A percentile compares a stretch with the other conserved stretches of the same genome.
Evolutionary conservation across 2,329 filamentous ascomycete genomes (phyloP).

Genomic region (Neurospora crassa): DNA sequence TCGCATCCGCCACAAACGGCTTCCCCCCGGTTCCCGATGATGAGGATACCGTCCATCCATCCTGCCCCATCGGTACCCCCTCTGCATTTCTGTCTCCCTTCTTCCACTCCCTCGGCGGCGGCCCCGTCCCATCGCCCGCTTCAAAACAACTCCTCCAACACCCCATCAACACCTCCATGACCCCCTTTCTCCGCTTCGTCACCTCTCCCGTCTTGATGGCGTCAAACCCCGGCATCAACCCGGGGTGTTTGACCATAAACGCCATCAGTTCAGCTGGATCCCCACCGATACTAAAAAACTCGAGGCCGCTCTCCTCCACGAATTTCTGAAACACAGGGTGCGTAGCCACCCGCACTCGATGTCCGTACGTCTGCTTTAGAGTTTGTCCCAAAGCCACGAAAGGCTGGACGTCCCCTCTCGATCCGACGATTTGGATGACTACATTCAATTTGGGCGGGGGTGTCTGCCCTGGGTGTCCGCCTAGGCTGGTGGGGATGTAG

Average conservation of each 20-base stretch:
- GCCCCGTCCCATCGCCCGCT: constrained; percentile 56
- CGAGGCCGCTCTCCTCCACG: constrained; percentile 59
- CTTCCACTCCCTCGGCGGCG: constrained; percentile 33
- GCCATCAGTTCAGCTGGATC: constrained; percentile 71
- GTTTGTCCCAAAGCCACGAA: constrained; percentile 61
- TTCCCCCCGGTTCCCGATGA: constrained; percentile 21
- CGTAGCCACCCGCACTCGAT: constrained; percentile 65
- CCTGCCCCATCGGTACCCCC: background rate
- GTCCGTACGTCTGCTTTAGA: constrained; percentile 54
- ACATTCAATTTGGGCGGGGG: constrained; percentile 55
- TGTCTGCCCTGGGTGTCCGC: constrained; percentile 48
- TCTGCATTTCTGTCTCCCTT: constrained; percentile 21
- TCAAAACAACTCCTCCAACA: constrained; percentile 84
- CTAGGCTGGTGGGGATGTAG: constrained; percentile 65
- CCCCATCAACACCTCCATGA: constrained; percentile 70
- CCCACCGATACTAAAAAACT: constrained; percentile 70
- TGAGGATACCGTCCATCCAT: constrained; percentile 14
- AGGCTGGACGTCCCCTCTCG: constrained; percentile 66
- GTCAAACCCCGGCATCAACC: constrained; percentile 74
- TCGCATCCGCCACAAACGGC: constrained; percentile 76
- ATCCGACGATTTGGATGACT: constrained; percentile 67
- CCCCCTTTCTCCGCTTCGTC: constrained; percentile 61
- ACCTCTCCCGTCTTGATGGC: constrained; percentile 70
- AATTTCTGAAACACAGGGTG: constrained; percentile 60
- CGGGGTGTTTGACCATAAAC: constrained; percentile 86